These are phyloP conservation scores for Pythium biforme DNA, from an alignment of 352 stramenopile genomes.

Conservation along the genomic window DNA sequence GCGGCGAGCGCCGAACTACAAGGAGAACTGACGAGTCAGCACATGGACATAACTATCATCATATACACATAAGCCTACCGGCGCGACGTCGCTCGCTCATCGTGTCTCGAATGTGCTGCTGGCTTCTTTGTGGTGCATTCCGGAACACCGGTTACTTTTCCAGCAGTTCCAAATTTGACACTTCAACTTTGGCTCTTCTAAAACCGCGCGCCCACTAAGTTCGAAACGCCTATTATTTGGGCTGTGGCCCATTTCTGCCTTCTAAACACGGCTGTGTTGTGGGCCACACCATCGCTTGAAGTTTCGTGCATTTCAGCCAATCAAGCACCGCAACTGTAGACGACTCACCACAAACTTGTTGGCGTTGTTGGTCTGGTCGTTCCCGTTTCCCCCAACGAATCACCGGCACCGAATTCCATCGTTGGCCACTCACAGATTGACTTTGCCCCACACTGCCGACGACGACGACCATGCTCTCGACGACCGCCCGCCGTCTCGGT, in stretches of 20 bases:
- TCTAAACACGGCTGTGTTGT: constrained; percentile 19
- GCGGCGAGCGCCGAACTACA: constrained; percentile 10
- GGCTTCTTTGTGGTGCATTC: background rate
- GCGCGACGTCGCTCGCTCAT: constrained; percentile 22
- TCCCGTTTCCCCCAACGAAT: background rate
- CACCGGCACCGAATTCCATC: background rate
- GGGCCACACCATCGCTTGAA: constrained; percentile 30
- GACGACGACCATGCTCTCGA: constrained; percentile 21
- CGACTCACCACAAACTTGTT: constrained; percentile 11
- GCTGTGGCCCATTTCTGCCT: constrained; percentile 11
- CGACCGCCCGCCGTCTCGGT: constrained; percentile 17
- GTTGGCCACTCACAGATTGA: constrained; percentile 15
- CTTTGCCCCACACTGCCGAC: background rate
- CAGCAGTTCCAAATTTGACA: background rate
- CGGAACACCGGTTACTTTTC: constrained; percentile 6
- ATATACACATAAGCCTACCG: background rate
- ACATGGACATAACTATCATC: no score
- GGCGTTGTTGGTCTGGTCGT: background rate
- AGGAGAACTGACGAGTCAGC: background rate
- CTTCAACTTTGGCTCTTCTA: constrained; percentile 7
- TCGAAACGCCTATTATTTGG: constrained; percentile 13
- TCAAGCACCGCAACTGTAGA: constrained; percentile 12
- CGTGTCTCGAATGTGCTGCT: background rate
- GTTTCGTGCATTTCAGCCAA: constrained; percentile 27
- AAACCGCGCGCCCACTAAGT: constrained; percentile 17